Percentiles rank a stretch among this genome's conserved stretches.
These are phyloP conservation scores for Neurospora sp. DNA, from an alignment of 495 filamentous ascomycete species.

Conservation along the genomic window DNA sequence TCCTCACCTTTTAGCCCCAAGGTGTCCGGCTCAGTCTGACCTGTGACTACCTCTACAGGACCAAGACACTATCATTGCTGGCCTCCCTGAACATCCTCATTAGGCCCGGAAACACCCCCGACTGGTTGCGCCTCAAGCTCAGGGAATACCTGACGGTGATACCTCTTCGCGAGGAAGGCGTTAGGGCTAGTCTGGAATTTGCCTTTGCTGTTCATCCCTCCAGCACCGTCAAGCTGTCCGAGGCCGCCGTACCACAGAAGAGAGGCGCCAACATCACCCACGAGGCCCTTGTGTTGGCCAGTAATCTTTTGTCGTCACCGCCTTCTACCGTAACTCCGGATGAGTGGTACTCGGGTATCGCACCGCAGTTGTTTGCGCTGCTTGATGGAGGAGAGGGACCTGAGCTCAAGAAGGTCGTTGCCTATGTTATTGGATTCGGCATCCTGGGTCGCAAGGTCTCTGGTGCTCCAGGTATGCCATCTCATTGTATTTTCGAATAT, in stretches of 20 bases:
- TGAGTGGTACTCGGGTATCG: slow-evolving; percentile 52
- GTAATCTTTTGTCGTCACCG: slow-evolving; percentile 50
- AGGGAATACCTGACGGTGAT: slow-evolving; percentile 50
- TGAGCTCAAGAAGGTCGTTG: slow-evolving; percentile 55
- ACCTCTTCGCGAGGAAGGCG: slow-evolving; percentile 55
- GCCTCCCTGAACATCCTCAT: slow-evolving; percentile 37
- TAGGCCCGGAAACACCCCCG: slow-evolving; percentile 30
- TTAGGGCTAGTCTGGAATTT: slow-evolving; percentile 61
- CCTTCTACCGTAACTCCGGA: slow-evolving; percentile 47
- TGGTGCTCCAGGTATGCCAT: slow-evolving; percentile 53
- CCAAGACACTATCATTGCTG: slow-evolving; percentile 33
- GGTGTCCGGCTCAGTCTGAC: slow-evolving; percentile 17
- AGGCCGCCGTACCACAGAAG: slow-evolving; percentile 31
- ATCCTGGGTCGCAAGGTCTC: slow-evolving; percentile 56
- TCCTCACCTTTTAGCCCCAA: background rate
- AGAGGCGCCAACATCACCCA: slow-evolving; percentile 58
- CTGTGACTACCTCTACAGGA: slow-evolving; percentile 19
- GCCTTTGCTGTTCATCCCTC: slow-evolving; percentile 50
- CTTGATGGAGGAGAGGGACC: slow-evolving; percentile 55
- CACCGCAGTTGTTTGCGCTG: slow-evolving; percentile 55
- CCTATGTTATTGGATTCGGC: slow-evolving; percentile 65
- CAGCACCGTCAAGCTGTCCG: slow-evolving; percentile 26
- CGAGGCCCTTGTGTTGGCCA: slow-evolving; percentile 59
- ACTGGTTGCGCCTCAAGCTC: slow-evolving; percentile 41
- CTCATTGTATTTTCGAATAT: background rate